Evolutionary conservation across 2,329 filamentous ascomycete genomes (phyloP), one percentile per base, ranked within the genome.

Genomic region (Mycocentrospora acerina): DNA sequence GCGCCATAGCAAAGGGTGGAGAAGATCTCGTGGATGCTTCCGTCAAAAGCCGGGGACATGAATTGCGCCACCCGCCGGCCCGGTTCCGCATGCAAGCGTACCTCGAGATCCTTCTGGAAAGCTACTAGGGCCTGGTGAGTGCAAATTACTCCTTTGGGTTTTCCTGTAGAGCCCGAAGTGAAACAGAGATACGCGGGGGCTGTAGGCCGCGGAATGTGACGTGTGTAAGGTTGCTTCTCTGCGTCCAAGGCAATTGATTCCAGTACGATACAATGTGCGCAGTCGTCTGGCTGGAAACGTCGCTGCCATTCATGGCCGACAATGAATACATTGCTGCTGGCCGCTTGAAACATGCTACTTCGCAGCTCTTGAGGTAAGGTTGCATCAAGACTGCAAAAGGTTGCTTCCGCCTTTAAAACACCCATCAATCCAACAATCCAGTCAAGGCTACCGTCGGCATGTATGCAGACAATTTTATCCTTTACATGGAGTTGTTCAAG

Each of bases 141-240:
- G 16, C 43, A 42, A 24, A 39, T 29, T 2, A 35, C 32, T 6
- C 65, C 70, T 46, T 75, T 75, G 0, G 71, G 71, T 2, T 48
- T 58, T 2, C 73, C 72, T 2, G 71, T 73, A 4, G 66, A 67
- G 0, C 72, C 72, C 2, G 70, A 74, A 0, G 73, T 75, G 40
- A 72, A 75, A 31, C 66, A 68, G 0, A 75, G 18, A 37, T 71
- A 76, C 0, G 69, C 70, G 13, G 13, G 19, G 6, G 26, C 30
- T 11, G 40, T 13, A 7, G 41, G 34, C 37, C 10, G 30, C 35
- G 19, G 14, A 10, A 18, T 24, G 10, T 28, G 15, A n/a, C 31
- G 27, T 25, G 7, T 8, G 7, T 8, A 25, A 25, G 24, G 7
- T 7, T 25, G 24, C 24, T 25, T 25, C 7, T 25, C 24, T 8